A percentile compares a stretch with the other conserved stretches of the same genome.
Conservation (phyloP, 108 stramenopile genomes). For the Nitzschia palea region DNA sequence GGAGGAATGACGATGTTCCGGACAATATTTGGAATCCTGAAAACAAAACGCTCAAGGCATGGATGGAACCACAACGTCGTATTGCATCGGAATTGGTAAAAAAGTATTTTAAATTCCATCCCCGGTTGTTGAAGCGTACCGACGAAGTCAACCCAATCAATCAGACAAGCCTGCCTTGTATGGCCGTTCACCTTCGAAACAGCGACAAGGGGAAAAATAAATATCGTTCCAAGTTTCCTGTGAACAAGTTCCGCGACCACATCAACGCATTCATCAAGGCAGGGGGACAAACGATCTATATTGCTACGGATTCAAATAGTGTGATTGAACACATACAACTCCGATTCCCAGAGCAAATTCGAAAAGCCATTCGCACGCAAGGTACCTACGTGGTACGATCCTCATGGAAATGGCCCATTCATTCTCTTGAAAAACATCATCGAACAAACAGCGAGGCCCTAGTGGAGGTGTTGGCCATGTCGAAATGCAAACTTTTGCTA, state of each 20-base stretch:
- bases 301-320: constrained; percentile 36
- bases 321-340: constrained; percentile 22
- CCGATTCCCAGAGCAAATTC: constrained; percentile 6
- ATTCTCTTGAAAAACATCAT: constrained; percentile 38
- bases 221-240: constrained; percentile 17
- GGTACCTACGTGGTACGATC: constrained; percentile 36
- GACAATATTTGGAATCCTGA: constrained; percentile 30
- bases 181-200: constrained; percentile 39
- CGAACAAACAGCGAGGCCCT: constrained; percentile 44
- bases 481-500: constrained; percentile 40
- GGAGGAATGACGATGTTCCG: constrained; percentile 36
- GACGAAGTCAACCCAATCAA: constrained; percentile 27
- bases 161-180: constrained; percentile 9
- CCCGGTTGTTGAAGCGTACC: constrained; percentile 17
- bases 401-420: constrained; percentile 40
- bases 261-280: constrained; percentile 32
- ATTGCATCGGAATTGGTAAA: constrained; percentile 16
- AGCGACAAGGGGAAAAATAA: constrained; percentile 41
- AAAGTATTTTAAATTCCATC: constrained; percentile 27
- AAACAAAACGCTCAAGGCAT: constrained; percentile 4
- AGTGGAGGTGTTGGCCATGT: constrained; percentile 40
- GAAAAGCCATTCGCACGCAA: constrained; percentile 23
- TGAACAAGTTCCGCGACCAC: constrained; percentile 25
- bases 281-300: constrained; percentile 33
- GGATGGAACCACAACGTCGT: constrained; percentile 15